phyloP scores from a whole-genome alignment of 2,329 filamentous ascomycete species.

The Penicillium sp. region DNA sequence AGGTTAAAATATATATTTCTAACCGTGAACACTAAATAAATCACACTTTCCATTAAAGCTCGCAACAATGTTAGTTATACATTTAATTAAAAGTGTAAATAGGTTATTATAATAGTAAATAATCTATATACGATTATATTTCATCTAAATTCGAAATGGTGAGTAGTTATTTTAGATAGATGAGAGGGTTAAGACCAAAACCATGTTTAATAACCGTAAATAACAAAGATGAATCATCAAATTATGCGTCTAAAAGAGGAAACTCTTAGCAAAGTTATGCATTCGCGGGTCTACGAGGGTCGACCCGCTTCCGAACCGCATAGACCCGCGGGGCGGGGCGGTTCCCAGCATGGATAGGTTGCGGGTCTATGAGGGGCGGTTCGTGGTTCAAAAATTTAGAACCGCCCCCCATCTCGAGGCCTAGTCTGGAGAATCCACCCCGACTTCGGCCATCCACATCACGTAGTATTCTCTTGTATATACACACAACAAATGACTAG shows the following conservation, averaged over 20 bases:
- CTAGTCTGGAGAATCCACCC: background rate
- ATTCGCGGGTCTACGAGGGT: background rate
- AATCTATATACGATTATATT: too few species aligned
- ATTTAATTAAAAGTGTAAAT: too few species aligned
- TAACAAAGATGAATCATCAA: background rate
- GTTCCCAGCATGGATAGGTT: too few species aligned
- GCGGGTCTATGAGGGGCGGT: background rate
- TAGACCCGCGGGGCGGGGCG: too few species aligned
- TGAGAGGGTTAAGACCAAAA: background rate
- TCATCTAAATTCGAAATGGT: too few species aligned
- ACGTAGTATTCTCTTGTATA: background rate
- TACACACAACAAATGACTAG: background rate
- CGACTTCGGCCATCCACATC: slow-evolving; percentile 4
- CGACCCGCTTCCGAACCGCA: too few species aligned
- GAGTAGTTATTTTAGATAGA: too few species aligned
- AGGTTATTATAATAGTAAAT: too few species aligned
- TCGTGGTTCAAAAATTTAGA: background rate
- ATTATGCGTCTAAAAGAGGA: background rate
- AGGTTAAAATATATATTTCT: background rate
- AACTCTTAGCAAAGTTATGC: background rate
- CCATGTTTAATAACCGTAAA: background rate
- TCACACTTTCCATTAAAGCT: background rate
- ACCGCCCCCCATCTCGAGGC: background rate
- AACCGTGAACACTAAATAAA: background rate
- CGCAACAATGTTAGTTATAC: too few species aligned